These are phyloP conservation scores for Torulaspora maleeae DNA, from an alignment of 805 yeast species.

Conservation along the genomic window DNA sequence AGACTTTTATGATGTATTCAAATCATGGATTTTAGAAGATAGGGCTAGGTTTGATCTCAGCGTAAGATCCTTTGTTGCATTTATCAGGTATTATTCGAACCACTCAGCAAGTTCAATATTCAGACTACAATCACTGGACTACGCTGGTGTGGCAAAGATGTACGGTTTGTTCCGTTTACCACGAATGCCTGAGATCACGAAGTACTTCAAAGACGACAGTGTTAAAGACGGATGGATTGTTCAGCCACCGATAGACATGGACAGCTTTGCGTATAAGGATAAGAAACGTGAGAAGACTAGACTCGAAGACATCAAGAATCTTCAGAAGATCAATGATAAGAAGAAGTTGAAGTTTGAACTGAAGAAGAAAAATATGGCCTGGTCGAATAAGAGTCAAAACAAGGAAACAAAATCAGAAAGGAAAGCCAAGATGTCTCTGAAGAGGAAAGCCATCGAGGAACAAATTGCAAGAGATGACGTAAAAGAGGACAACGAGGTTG, in stretches of 20 bases:
- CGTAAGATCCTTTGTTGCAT: slow-evolving; percentile 75
- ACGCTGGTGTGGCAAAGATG: slow-evolving; percentile 62
- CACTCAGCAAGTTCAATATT: slow-evolving; percentile 88
- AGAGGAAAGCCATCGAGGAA: slow-evolving; percentile 60
- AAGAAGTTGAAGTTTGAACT: slow-evolving; percentile 42
- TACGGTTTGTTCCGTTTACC: slow-evolving; percentile 84
- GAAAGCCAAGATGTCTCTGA: slow-evolving; percentile 52
- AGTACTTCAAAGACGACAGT: slow-evolving; percentile 47
- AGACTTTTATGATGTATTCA: slow-evolving; percentile 30
- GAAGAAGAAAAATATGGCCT: slow-evolving; percentile 57
- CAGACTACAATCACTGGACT: slow-evolving; percentile 66
- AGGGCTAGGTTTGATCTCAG: slow-evolving; percentile 80
- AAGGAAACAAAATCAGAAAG: slow-evolving; percentile 61
- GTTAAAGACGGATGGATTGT: slow-evolving; percentile 66
- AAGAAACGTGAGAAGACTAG: slow-evolving; percentile 59
- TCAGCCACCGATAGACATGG: slow-evolving; percentile 57
- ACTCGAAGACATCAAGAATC: slow-evolving; percentile 50
- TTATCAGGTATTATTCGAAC: slow-evolving; percentile 75
- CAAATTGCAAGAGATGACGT: slow-evolving; percentile 40
- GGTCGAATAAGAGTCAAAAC: slow-evolving; percentile 68
- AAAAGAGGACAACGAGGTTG: slow-evolving; percentile 38
- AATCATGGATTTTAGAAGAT: slow-evolving; percentile 63
- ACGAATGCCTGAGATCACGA: slow-evolving; percentile 84
- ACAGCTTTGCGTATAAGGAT: slow-evolving; percentile 60
- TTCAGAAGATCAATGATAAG: slow-evolving; percentile 34